These are phyloP conservation scores for Crithidia expoeki DNA, from an alignment of 208 protist genomes.

Conservation along the genomic window DNA sequence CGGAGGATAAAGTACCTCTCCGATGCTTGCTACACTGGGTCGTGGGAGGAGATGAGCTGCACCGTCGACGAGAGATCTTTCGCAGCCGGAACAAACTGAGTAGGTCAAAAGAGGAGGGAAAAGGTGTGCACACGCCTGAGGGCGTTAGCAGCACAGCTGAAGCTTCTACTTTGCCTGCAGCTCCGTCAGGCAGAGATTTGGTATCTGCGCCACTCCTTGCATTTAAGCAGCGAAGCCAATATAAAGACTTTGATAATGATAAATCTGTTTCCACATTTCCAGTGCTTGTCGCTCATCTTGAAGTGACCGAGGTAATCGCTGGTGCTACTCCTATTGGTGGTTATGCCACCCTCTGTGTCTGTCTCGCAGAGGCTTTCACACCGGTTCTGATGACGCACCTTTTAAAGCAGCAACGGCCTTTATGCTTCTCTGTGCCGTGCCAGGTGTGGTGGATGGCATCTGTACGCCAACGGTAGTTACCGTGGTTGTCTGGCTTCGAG, in stretches of 20 bases:
- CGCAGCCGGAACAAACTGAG: too few species aligned
- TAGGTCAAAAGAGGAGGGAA: too few species aligned
- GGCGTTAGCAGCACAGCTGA: too few species aligned
- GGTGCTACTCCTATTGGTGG: conserved; percentile 23
- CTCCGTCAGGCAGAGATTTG: not conserved
- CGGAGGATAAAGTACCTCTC: not conserved
- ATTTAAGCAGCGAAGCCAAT: too few species aligned
- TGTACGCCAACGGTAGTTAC: conserved; percentile 24
- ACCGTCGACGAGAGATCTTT: not conserved
- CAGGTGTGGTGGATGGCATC: not conserved
- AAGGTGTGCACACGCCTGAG: not conserved
- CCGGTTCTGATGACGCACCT: not conserved
- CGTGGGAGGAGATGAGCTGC: conserved; percentile 1
- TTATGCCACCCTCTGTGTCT: conserved; percentile 10
- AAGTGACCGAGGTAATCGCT: not conserved
- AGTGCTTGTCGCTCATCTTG: not conserved
- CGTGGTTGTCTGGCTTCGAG: not conserved
- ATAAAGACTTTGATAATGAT: too few species aligned
- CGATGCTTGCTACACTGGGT: conserved; percentile 24
- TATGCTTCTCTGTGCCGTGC: not conserved
- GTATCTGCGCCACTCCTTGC: not conserved
- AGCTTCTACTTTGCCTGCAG: too few species aligned
- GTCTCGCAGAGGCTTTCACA: not conserved
- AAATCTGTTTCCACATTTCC: not conserved
- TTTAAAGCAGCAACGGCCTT: not conserved